phyloP scores from a whole-genome alignment of 2,329 filamentous ascomycete species.

The Colletotrichum sp. region DNA sequence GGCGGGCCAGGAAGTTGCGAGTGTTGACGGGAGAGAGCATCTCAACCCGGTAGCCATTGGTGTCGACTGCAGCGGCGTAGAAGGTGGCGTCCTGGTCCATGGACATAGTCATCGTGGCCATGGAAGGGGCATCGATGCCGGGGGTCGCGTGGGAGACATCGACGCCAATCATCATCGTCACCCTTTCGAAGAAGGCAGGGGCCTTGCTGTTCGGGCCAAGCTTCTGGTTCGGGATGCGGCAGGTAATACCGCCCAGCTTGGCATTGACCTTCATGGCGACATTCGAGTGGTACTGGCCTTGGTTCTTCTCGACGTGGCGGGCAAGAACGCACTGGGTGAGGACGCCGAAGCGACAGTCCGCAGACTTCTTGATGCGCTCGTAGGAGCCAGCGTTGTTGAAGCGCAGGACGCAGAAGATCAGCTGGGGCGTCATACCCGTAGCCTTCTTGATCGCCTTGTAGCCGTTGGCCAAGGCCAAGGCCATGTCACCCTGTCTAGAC shows the following conservation, averaged over 20 bases:
- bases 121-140: constrained; percentile 71
- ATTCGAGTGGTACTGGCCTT: constrained; percentile 89
- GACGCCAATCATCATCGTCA: constrained; percentile 73
- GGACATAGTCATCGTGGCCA: constrained; percentile 87
- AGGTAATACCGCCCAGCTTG: constrained; percentile 87
- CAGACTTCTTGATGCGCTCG: constrained; percentile 85
- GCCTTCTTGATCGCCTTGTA: constrained; percentile 61
- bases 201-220: not conserved
- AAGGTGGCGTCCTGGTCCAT: constrained; percentile 73
- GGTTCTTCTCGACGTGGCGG: constrained; percentile 70
- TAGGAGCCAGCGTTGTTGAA: constrained; percentile 77
- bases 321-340: constrained; percentile 83
- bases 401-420: constrained; percentile 80
- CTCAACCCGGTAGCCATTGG: constrained; percentile 83
- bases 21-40: constrained; percentile 75
- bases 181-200: constrained; percentile 41
- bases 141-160: constrained; percentile 88
- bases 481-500: constrained; percentile 42
- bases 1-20: constrained; percentile 65
- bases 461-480: constrained; percentile 58
- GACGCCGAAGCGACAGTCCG: constrained; percentile 84
- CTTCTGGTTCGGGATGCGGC: constrained; percentile 38
- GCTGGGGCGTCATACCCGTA: constrained; percentile 66
- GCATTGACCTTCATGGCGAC: constrained; percentile 97
- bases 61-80: constrained; percentile 81